phyloP scores from a whole-genome alignment of 2,329 filamentous ascomycete genomes.

The Fusarium paranaense region DNA sequence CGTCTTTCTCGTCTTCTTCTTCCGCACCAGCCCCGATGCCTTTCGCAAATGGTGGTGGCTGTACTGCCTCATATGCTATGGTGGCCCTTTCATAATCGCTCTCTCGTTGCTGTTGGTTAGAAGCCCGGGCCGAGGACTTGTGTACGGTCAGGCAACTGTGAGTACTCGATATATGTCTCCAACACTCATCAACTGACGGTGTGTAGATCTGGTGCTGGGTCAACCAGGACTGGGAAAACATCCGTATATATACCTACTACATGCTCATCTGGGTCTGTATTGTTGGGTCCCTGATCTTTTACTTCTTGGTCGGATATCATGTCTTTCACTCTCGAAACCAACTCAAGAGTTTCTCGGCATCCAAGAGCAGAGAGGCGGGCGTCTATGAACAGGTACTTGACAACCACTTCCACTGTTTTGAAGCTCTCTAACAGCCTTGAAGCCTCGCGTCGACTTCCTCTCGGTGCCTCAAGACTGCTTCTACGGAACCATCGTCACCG shows the following conservation, averaged over 20 bases:
- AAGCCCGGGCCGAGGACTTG: slow-evolving; percentile 49
- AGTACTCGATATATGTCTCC: slow-evolving; percentile 32
- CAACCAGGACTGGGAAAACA: slow-evolving; percentile 62
- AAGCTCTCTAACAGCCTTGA: slow-evolving; percentile 12
- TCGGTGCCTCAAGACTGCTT: slow-evolving; percentile 49
- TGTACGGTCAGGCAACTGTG: slow-evolving; percentile 70
- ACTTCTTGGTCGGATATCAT: slow-evolving; percentile 68
- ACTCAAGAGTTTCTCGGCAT: slow-evolving; percentile 63
- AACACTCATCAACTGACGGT: slow-evolving; percentile 11
- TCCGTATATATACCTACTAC: slow-evolving; percentile 72
- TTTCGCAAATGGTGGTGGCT: slow-evolving; percentile 79
- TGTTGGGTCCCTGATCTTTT: slow-evolving; percentile 64
- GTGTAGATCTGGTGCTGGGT: slow-evolving; percentile 73
- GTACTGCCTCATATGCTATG: slow-evolving; percentile 78
- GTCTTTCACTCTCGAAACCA: slow-evolving; percentile 70
- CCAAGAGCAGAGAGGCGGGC: slow-evolving; percentile 46
- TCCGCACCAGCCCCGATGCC: slow-evolving; percentile 70
- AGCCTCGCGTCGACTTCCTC: slow-evolving; percentile 41
- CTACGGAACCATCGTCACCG: slow-evolving; percentile 65
- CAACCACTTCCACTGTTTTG: background rate
- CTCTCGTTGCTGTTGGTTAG: slow-evolving; percentile 72
- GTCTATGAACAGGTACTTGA: slow-evolving; percentile 49
- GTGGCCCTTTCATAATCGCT: slow-evolving; percentile 75
- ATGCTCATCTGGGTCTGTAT: slow-evolving; percentile 72
- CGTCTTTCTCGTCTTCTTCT: slow-evolving; percentile 77